Evolutionary conservation across 2,329 filamentous ascomycete genomes (phyloP), one percentile per base, ranked within the genome.

Genomic region (Dothidotthia symphoricarpi): DNA sequence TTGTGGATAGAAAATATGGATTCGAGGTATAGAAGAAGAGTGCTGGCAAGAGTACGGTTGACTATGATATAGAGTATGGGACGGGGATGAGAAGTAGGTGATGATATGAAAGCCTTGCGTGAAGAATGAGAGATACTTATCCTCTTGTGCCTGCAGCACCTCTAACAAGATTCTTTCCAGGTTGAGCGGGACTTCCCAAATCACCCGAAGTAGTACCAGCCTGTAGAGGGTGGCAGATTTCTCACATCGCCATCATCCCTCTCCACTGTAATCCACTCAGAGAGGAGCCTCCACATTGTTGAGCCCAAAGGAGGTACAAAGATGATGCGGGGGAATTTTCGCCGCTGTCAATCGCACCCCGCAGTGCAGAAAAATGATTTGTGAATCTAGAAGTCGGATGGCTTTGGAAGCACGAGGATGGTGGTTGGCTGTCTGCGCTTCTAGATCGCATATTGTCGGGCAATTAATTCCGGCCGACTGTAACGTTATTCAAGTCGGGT

Each of bases 1-100:
- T 74, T 38, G 35, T 68, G 52, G 37, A 30, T 39, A n/a, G n/a
- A n/a, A n/a, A n/a, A 24, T 43, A 13, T 36, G 29, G 9, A 16
- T 42, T 39, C 34, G 37, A 53, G 42, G 48, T 59, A 55, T 59
- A 45, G 53, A 22, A 36, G 27, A 47, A 41, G 16, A 16, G 19
- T 31, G 13, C 26, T n/a, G 16, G 13, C 14, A 26, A 34, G 27
- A 36, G 12, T 27, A 16, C 16, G n/a, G 14, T 36, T 26, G 11
- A 32, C 10, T 24, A 12, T 25, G 27, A 31, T 14, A 10, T 28
- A 27, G 22, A 24, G 26, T 34, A 28, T 44, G 19, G 26, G 16
- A 25, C 31, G 22, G 37, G 34, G 16, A 29, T 34, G 17, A 34
- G 17, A 12, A 30, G 32, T 36, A 26, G 14, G 8, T 16, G 32